Conservation (phyloP, 768 basidiomycete species). For the Mycena kentingensis region DNA sequence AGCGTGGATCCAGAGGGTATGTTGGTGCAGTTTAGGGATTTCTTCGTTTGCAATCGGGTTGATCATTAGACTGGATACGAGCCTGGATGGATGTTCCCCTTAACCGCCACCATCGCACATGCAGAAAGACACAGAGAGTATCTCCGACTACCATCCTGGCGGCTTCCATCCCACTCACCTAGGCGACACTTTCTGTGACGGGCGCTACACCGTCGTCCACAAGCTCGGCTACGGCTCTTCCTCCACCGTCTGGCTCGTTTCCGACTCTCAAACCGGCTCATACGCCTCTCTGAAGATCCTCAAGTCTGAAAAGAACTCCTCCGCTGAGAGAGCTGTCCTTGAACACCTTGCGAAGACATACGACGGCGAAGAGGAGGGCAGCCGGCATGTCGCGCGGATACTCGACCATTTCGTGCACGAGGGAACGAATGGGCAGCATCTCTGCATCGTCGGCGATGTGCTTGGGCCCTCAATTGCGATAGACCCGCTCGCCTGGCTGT, state of each 20-base stretch:
- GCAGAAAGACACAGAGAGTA: slow-evolving; percentile 42
- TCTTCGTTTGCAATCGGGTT: no score
- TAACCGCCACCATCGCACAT: no score
- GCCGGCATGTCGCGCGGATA: slow-evolving; percentile 68
- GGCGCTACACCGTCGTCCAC: slow-evolving; percentile 49
- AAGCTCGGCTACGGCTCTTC: slow-evolving; percentile 49
- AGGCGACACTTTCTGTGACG: slow-evolving; percentile 48
- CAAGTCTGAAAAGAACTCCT: no score
- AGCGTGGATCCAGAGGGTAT: no score
- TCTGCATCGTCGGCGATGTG: slow-evolving; percentile 84
- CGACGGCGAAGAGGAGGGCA: background rate
- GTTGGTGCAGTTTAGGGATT: no score
- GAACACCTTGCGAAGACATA: background rate
- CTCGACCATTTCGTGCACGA: slow-evolving; percentile 78
- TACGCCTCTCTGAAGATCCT: no score
- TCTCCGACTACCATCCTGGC: slow-evolving; percentile 52
- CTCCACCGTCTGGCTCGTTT: slow-evolving; percentile 44
- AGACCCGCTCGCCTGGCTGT: background rate
- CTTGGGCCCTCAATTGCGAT: slow-evolving; percentile 73
- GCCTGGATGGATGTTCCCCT: no score
- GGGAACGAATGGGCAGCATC: slow-evolving; percentile 75
- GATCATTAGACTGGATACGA: no score
- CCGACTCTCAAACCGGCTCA: no score
- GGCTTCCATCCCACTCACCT: slow-evolving; percentile 55
- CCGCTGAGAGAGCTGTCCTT: slow-evolving; percentile 5